Base-by-base conservation (phyloP, 345 rosid species). In the Garcia nutans region DNA sequence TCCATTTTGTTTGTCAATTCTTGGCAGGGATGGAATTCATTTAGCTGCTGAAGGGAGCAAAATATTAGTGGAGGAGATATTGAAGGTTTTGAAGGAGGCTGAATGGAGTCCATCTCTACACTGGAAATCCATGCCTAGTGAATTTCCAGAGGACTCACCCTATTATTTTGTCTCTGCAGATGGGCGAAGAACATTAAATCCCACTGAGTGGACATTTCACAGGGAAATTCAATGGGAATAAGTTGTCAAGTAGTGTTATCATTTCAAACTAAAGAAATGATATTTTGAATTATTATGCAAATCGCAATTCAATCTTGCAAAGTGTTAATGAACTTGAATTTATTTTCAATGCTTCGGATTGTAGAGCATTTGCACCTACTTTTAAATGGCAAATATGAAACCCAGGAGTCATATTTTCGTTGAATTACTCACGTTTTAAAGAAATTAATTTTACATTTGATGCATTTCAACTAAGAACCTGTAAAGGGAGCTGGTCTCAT, bases 91-190 rank as follows among this genome's bases (percentile, higher is more conserved):
- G 42, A 96, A 83, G 76, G 89, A 88, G 82, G 91, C 96, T 0
- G 93, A 96, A 22, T 96, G 99, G 99, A 71, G 62, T 77, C 97
- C 98, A 10, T 90, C 94, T 72, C 90, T 96, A 8, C 89, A 92
- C 83, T 93, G 99, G 98, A 93, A 92, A 81, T 84, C 94, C 17
- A 87, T 93, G 92, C 90, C 95, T 7, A 86, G 97, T 0, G 97
- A 96, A 84, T 96, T 93, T 75, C 20, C 96, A 0, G 97, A 96
- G 70, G 85, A 93, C 74, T 96, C 97, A 0, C 83, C 93, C 0
- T 90, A 85, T 72, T 91, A 93, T 85, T 93, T 91, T 44, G 97
- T 93, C 8, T 87, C 92, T 10, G 96, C 97, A 0, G 91, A 93
- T 77, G 97, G 96, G 44, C 84, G 86, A 81, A 82, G 65, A 17